Conservation (phyloP, 1,284 basidiomycete genomes). For the Sanghuangporus baumii region DNA sequence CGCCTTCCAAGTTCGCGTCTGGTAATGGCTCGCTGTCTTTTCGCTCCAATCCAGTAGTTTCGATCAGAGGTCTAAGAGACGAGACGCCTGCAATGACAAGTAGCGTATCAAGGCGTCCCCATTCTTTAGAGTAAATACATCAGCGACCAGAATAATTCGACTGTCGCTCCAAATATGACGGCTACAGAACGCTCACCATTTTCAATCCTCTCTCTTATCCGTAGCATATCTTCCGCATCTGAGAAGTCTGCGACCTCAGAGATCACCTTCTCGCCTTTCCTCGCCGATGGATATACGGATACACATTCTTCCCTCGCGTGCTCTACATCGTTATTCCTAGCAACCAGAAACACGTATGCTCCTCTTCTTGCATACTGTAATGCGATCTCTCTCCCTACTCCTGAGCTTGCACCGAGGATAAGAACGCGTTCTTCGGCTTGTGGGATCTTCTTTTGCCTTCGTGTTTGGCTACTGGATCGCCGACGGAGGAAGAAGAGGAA, state of each 20-base stretch:
- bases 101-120: constrained; percentile 81
- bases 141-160: no score
- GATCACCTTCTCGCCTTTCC: constrained; percentile 26
- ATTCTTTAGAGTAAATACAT: constrained; percentile 40
- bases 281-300: constrained; percentile 17
- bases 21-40: constrained; percentile 25
- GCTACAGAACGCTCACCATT: constrained; percentile 41
- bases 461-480: background rate
- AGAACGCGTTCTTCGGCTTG: constrained; percentile 61
- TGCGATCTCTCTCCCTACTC: constrained; percentile 77
- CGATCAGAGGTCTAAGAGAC: constrained; percentile 73
- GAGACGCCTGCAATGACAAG: constrained; percentile 85
- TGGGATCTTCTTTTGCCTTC: constrained; percentile 29
- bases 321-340: constrained; percentile 56
- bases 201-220: constrained; percentile 50
- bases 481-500: background rate
- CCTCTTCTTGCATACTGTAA: constrained; percentile 69
- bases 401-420: constrained; percentile 77
- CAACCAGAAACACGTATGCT: constrained; percentile 73
- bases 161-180: no score
- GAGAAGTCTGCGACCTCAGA: constrained; percentile 61
- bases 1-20: constrained; percentile 41
- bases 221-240: constrained; percentile 61
- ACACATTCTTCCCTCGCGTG: constrained; percentile 60
- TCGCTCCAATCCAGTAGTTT: constrained; percentile 57